Conservation (phyloP, 805 yeast genomes). For the Schwanniomyces polymorphus region DNA sequence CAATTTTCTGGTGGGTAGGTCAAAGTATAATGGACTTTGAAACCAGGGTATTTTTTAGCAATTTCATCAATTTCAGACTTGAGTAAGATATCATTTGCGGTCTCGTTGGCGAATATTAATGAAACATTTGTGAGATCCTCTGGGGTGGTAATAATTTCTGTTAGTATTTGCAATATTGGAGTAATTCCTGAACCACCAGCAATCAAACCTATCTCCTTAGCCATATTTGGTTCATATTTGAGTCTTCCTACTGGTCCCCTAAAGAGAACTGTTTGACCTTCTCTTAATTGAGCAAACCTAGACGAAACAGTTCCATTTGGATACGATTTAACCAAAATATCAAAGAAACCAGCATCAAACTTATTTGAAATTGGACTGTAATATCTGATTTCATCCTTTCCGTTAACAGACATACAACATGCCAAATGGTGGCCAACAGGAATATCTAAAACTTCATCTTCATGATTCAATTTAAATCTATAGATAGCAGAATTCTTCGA, state of each 20-base stretch:
- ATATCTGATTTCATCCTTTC: constrained; percentile 58
- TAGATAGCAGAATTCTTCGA: constrained; percentile 73
- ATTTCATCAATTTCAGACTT: constrained; percentile 73
- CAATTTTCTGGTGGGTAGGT: constrained; percentile 47
- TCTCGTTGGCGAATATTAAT: constrained; percentile 70
- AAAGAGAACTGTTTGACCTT: constrained; percentile 68
- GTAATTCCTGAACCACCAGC: constrained; percentile 93
- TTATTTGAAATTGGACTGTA: constrained; percentile 77
- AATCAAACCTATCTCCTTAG: constrained; percentile 62
- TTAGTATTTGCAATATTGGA: constrained; percentile 80
- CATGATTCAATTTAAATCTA: constrained; percentile 63
- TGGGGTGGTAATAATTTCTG: constrained; percentile 67
- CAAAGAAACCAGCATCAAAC: constrained; percentile 72
- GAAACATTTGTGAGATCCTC: constrained; percentile 62
- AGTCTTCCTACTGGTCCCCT: constrained; percentile 82
- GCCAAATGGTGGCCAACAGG: constrained; percentile 80
- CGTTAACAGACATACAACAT: constrained; percentile 50
- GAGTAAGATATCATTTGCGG: constrained; percentile 73
- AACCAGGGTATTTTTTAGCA: constrained; percentile 59
- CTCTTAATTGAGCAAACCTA: constrained; percentile 60
- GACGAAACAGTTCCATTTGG: constrained; percentile 69
- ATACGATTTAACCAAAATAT: constrained; percentile 74
- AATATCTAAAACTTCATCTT: constrained; percentile 59
- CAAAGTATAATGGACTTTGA: constrained; percentile 60
- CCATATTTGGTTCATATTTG: constrained; percentile 56